Percentiles rank a stretch among this genome's conserved stretches.
phyloP scores from a whole-genome alignment of 2,329 filamentous ascomycete genomes.

The Penicillium sp. region DNA sequence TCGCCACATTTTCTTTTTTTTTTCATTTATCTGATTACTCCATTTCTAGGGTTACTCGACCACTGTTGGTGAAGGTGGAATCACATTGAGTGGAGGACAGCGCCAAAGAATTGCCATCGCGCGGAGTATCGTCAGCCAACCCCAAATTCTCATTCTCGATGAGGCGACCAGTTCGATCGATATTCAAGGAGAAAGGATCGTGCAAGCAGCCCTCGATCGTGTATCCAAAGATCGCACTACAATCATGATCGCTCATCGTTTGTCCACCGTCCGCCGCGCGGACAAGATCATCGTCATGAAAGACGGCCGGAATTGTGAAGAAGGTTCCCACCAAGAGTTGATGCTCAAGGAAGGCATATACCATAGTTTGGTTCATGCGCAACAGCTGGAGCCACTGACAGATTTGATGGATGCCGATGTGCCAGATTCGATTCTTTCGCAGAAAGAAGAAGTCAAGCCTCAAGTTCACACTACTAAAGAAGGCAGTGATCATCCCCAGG shows the following conservation, averaged over 20 bases:
- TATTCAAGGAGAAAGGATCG: constrained; percentile 47
- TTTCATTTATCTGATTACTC: neutral
- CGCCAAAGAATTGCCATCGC: constrained; percentile 74
- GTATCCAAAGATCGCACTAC: constrained; percentile 58
- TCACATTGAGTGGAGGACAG: constrained; percentile 74
- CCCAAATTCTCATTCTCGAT: constrained; percentile 61
- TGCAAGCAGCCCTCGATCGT: constrained; percentile 46
- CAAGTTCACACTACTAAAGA: neutral
- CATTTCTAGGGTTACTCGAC: constrained; percentile 58
- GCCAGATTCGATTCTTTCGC: neutral
- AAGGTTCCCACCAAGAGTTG: constrained; percentile 66
- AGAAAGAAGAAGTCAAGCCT: neutral
- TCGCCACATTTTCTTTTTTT: no score
- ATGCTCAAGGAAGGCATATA: constrained; percentile 57
- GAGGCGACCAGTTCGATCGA: constrained; percentile 65
- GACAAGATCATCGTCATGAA: constrained; percentile 70
- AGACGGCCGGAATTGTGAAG: constrained; percentile 61
- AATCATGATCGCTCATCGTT: constrained; percentile 67
- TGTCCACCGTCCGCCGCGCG: constrained; percentile 66
- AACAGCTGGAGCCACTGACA: constrained; percentile 20
- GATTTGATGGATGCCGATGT: neutral
- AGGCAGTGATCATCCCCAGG: neutral
- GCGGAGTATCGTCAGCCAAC: constrained; percentile 58
- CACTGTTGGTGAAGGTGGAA: constrained; percentile 65
- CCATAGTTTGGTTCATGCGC: constrained; percentile 53